These are phyloP conservation scores for Anthracocystis panici-leucophaei DNA, from an alignment of 1,284 basidiomycete species.

Conservation along the genomic window DNA sequence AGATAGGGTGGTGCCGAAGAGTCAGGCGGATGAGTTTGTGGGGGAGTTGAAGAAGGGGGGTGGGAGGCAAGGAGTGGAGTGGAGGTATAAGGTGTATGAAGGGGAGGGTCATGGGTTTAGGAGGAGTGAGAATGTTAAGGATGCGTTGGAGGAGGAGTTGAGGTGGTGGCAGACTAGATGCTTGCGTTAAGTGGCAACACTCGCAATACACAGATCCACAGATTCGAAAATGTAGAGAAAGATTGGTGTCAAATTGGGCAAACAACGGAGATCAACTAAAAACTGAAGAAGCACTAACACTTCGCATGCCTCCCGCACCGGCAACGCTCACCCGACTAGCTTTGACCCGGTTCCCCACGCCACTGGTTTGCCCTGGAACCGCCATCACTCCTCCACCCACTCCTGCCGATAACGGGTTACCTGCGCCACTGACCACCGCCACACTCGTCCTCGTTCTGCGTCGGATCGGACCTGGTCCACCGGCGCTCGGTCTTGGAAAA, in stretches of 20 bases:
- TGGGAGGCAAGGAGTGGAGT: constrained; percentile 16
- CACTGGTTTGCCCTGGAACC: constrained; percentile 26
- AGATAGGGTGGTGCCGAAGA: constrained; percentile 76
- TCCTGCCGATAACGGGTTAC: constrained; percentile 1
- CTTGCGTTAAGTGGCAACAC: constrained; percentile 3
- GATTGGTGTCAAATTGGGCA: not conserved
- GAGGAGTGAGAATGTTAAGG: constrained; percentile 32
- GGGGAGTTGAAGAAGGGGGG: constrained; percentile 35
- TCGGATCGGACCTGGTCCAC: constrained; percentile 40
- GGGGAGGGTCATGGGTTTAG: constrained; percentile 60
- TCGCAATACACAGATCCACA: too few species aligned
- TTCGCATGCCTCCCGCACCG: not conserved
- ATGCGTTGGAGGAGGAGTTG: constrained; percentile 34
- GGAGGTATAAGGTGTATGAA: constrained; percentile 53
- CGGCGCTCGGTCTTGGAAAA: constrained; percentile 40
- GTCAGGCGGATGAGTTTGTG: constrained; percentile 72
- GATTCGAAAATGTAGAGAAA: not conserved
- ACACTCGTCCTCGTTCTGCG: constrained; percentile 25
- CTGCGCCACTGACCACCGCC: constrained; percentile 1
- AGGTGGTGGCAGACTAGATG: constrained; percentile 27
- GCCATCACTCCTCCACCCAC: not conserved
- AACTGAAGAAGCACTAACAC: not conserved
- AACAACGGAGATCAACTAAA: constrained; percentile 4
- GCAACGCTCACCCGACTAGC: constrained; percentile 17
- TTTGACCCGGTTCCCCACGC: constrained; percentile 31